phyloP scores from a whole-genome alignment of 2,329 filamentous ascomycete genomes.

The Emmonsiellopsis sp. region DNA sequence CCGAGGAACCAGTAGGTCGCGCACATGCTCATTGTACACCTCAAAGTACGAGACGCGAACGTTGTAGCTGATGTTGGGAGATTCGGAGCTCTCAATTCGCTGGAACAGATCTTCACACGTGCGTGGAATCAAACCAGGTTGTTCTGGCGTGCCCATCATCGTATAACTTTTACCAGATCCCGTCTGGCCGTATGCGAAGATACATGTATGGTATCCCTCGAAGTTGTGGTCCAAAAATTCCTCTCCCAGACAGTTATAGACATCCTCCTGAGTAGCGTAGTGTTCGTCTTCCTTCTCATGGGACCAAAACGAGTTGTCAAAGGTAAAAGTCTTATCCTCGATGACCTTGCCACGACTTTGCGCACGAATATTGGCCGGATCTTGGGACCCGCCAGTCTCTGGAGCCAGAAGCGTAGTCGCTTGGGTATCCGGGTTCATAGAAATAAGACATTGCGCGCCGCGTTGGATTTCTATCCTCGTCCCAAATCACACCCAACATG shows the following conservation, averaged over 20 bases:
- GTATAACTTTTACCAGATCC: slow-evolving; percentile 97
- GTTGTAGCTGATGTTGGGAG: slow-evolving; percentile 89
- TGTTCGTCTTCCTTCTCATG: slow-evolving; percentile 69
- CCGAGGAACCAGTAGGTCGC: slow-evolving; percentile 77
- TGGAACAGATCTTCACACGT: slow-evolving; percentile 96
- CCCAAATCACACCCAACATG: background rate
- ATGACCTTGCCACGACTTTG: slow-evolving; percentile 61
- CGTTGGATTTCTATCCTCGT: slow-evolving; percentile 62
- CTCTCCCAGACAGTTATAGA: slow-evolving; percentile 89
- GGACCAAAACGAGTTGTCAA: slow-evolving; percentile 98
- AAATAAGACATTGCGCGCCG: slow-evolving; percentile 73
- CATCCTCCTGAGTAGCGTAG: slow-evolving; percentile 85
- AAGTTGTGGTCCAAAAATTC: slow-evolving; percentile 99
- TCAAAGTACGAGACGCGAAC: slow-evolving; percentile 98
- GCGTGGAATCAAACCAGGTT: slow-evolving; percentile 84
- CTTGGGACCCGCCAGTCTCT: slow-evolving; percentile 38
- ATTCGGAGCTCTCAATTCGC: slow-evolving; percentile 76
- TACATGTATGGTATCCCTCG: slow-evolving; percentile 97
- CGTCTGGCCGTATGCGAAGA: slow-evolving; percentile 97
- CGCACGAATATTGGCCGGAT: slow-evolving; percentile 47
- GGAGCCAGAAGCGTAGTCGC: slow-evolving; percentile 72
- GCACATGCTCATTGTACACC: slow-evolving; percentile 98
- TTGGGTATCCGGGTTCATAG: slow-evolving; percentile 84
- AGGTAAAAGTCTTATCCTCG: slow-evolving; percentile 87
- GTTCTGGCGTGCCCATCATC: slow-evolving; percentile 82